Conservation (phyloP, 1,284 basidiomycete species). For the Pyrrhoderma noxium region DNA sequence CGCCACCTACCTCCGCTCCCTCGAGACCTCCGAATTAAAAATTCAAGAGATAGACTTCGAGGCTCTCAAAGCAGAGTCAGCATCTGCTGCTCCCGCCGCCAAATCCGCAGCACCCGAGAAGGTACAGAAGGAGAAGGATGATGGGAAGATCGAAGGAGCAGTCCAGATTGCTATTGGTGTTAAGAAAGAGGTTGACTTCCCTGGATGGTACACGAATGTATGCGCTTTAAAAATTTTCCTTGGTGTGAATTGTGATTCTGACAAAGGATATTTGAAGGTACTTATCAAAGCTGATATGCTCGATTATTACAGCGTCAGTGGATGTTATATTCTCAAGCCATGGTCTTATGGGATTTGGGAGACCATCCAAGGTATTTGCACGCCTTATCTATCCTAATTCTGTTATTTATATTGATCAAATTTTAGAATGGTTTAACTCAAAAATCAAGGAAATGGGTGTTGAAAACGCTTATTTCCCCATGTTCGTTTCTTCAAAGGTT, state of each 20-base stretch:
- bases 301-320: slow-evolving; percentile 98
- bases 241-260: slow-evolving; percentile 5
- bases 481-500: slow-evolving; percentile 93
- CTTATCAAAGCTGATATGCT: slow-evolving; percentile 98
- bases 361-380: slow-evolving; percentile 74
- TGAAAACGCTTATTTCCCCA: slow-evolving; percentile 98
- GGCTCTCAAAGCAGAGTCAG: slow-evolving; percentile 45
- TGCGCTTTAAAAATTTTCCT: slow-evolving; percentile 24
- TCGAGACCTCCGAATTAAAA: slow-evolving; percentile 56
- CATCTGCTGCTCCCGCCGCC: slow-evolving; percentile 29
- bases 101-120: slow-evolving; percentile 31
- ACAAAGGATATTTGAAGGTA: slow-evolving; percentile 47
- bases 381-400: slow-evolving; percentile 1
- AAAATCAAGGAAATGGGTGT: slow-evolving; percentile 94
- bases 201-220: slow-evolving; percentile 91
- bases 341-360: slow-evolving; percentile 99
- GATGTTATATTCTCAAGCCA: slow-evolving; percentile 97
- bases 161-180: slow-evolving; percentile 89
- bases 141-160: slow-evolving; percentile 78
- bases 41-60: slow-evolving; percentile 71
- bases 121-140: slow-evolving; percentile 54
- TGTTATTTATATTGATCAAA: background rate
- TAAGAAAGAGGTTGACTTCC: slow-evolving; percentile 92
- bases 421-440: slow-evolving; percentile 80
- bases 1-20: slow-evolving; percentile 59